Evolutionary conservation across 805 yeast species (phyloP), one percentile per base, ranked within the genome.

Genomic region (Teunomyces cretensis): DNA sequence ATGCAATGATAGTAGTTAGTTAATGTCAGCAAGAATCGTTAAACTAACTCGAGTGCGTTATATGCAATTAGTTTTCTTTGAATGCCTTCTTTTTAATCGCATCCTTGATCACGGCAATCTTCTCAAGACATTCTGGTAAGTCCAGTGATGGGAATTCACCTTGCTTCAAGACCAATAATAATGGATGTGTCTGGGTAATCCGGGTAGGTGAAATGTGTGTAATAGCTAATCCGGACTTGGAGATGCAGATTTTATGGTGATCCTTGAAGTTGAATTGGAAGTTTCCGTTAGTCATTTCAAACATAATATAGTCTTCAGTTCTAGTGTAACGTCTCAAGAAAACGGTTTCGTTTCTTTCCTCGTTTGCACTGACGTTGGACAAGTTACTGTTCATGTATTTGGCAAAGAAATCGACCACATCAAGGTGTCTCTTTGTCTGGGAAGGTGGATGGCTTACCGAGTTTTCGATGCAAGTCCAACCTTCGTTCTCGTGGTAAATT

Each of bases 201-300:
- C 88, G 80, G 46, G 79, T 76, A 31, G 94, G 91, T 2, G 91
- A 87, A 42, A 92, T 83, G 56, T 89, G 89, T 22, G 95, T 87
- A 14, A 92, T 76, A 37, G 81, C 80, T 48, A 78, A 75, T 16
- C 96, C 97, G 44, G 79, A 74, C 54, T 84, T 84, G 36, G 91
- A 85, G 32, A 92, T 64, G 47, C 95, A 83, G 44, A 91, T 69
- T 67, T 94, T 94, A 67, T 86, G 91, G 61, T 94, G 99, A 67
- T 94, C 98, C 63, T 86, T 86, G 69, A 94, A 94, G 68, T 94
- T 94, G 71, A 91, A 91, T 65, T 94, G 99, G 65, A 87, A 82
- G 33, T 89, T 84, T 15, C 96, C 97, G 60, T 90, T 88, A 60
- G 96, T 88, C 71, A 94, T 70, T 64, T 89, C 92, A 70, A 94